phyloP scores from a whole-genome alignment of 768 basidiomycete species.

The Dioszegia aurantiaca region DNA sequence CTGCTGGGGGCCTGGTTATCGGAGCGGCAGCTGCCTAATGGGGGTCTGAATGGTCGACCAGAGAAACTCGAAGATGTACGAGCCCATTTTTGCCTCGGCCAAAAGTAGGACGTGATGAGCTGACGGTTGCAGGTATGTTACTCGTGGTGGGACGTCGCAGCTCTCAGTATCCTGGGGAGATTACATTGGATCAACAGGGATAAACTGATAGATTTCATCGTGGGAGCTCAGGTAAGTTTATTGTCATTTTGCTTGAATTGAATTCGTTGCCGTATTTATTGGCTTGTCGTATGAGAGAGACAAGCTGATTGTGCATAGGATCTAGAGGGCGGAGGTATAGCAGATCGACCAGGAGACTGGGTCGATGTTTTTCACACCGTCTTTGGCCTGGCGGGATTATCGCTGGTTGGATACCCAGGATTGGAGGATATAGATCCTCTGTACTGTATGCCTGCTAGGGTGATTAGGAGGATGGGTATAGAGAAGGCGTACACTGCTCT shows the following conservation, averaged over 20 bases:
- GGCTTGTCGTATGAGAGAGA: not conserved
- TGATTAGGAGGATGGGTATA: constrained; percentile 70
- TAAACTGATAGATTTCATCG: constrained; percentile 74
- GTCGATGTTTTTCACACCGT: constrained; percentile 95
- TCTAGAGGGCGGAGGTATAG: constrained; percentile 83
- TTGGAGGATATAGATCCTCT: constrained; percentile 85
- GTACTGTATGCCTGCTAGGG: constrained; percentile 84
- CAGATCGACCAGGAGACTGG: constrained; percentile 89
- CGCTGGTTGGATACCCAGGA: constrained; percentile 79
- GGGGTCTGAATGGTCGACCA: constrained; percentile 94
- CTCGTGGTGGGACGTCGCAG: constrained; percentile 91
- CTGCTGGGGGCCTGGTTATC: constrained; percentile 88
- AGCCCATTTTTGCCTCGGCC: constrained; percentile 24
- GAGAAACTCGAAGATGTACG: constrained; percentile 94
- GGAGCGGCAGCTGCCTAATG: constrained; percentile 86
- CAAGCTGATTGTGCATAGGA: constrained; percentile 59
- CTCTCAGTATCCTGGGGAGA: constrained; percentile 77
- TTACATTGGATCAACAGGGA: constrained; percentile 82
- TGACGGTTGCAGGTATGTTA: constrained; percentile 75
- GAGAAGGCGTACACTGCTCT: constrained; percentile 33
- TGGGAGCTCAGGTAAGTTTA: constrained; percentile 71
- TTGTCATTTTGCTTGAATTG: not conserved
- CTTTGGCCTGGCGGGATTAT: constrained; percentile 89
- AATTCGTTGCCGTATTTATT: not conserved
- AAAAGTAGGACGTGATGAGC: not conserved